Base-by-base conservation (phyloP, 331 rosid species). In the Acacia pycnantha region DNA sequence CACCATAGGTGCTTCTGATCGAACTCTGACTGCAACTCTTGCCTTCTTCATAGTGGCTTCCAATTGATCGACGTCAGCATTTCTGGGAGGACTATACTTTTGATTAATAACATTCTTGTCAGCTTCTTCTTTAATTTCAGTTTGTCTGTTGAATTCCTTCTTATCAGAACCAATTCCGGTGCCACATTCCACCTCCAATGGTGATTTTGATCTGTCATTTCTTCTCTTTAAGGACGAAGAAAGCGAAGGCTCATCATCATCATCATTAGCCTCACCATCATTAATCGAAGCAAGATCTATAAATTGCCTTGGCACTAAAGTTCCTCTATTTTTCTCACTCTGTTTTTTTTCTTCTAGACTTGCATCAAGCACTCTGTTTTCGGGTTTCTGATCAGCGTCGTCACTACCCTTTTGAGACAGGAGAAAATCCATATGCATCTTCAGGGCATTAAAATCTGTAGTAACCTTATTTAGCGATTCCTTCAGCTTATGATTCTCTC, bases 21-120 rank as follows among this genome's bases (percentile, higher is more conserved):
- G 78, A 68, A 94, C 94, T 92, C 97, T 88, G 35, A 95, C 97
- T 0, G 95, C 86, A 81, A 95, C 99, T 26, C 98, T 82, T 0
- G 98, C 92, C 84, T 90, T 95, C 70, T 89, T 89, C 94, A 91
- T 90, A 0, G 93, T 88, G 21, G 94, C 93, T 89, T 90, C 99
- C 9, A 89, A 79, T 53, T 93, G 94, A 50, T 90, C 98, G 2
- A 37, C 2, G 40, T 89, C 98, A 80, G 79, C 75, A 21, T 85
- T 86, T 56, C 79, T 88, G 6, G 93, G 82, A 76, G 90, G 85
- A 86, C 59, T 84, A 26, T 85, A 41, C 46, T 89, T 94, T 1
- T 90, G 87, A 46, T 48, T 15, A 14, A 84, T 66, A 35, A 35
- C 7, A 16, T 2, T 56, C 77, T 92, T 92, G 27, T 82, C 86